Evolutionary conservation across 495 filamentous ascomycete genomes (phyloP).

Genomic region (Neurospora sp.): DNA sequence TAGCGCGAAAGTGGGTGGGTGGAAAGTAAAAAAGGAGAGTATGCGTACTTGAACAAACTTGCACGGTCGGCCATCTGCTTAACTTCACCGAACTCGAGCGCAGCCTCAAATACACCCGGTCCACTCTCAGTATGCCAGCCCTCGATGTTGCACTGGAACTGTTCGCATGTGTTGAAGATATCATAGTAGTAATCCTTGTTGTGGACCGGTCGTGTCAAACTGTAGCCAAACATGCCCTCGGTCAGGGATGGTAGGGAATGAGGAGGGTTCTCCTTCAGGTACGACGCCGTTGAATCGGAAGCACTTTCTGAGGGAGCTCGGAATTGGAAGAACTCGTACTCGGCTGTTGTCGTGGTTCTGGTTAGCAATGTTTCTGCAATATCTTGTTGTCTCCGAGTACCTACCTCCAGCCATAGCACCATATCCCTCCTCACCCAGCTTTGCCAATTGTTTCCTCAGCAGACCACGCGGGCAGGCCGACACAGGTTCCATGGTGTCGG

Average conservation of each 20-base stretch:
- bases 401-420: constrained; percentile 90
- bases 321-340: constrained; percentile 98
- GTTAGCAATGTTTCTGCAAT: constrained; percentile 1
- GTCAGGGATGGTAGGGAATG: constrained; percentile 66
- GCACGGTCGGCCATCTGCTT: constrained; percentile 84
- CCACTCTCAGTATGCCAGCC: constrained; percentile 98
- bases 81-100: constrained; percentile 77
- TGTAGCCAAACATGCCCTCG: constrained; percentile 98
- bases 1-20: neutral
- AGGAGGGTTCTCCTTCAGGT: constrained; percentile 61
- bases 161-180: constrained; percentile 71
- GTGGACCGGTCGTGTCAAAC: constrained; percentile 79
- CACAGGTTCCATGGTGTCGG: constrained; percentile 55
- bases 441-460: constrained; percentile 56
- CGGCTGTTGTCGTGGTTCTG: constrained; percentile 42
- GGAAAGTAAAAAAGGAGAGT: neutral
- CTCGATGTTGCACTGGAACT: constrained; percentile 77
- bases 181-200: constrained; percentile 94
- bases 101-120: constrained; percentile 92
- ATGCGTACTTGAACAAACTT: constrained; percentile 73
- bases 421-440: constrained; percentile 51
- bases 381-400: constrained; percentile 5
- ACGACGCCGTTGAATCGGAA: constrained; percentile 55
- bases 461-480: constrained; percentile 77
- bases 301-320: constrained; percentile 47